Evolutionary conservation across 805 yeast genomes (phyloP), one percentile per base, ranked within the genome.

Genomic region (Blastobotrys parvus): DNA sequence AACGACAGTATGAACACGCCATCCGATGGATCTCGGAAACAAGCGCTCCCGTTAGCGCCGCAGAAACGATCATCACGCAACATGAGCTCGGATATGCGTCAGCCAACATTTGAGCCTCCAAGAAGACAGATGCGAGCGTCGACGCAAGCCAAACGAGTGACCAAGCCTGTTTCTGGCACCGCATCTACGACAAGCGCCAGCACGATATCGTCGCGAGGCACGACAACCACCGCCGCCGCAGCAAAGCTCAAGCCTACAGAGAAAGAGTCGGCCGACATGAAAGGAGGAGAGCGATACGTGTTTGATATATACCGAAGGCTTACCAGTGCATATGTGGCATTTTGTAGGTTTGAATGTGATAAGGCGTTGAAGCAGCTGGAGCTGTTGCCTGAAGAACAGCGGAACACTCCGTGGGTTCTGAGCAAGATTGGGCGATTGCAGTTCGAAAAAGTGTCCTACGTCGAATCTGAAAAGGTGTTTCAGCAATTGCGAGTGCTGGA

Each of bases 401-500:
- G 72, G 45, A 67, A 77, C 42, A 73, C 95, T 18, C 92, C 97
- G 0, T 88, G 92, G 85, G 94, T 88, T 10, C 70, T 86, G 39
- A 75, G 88, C 18, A 80, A 81, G 51, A 60, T 83, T 19, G 98
- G 95, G 0, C 69, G 88, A 49, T 65, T 86, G 35, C 87, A 87
- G 61, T 89, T 82, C 62, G 97, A 90, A 59, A 77, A 83, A 49
- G 90, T 84, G 16, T 83, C 87, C 59, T 90, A 90, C 62, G 80
- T 78, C 45, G 82, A 82, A 60, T 74, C 94, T 6, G 83, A 79
- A 47, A 60, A 66, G 35, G 78, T 72, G 51, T 90, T 84, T 56
- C 63, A 64, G 15, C 71, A 70, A 50, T 68, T 92, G 43, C 70
- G 95, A 42, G 67, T 66, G 43, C 46, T 80, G 20, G 95, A 88